Evolutionary conservation across 306 rosid species (phyloP).

Genomic region (Geum urbanum): DNA sequence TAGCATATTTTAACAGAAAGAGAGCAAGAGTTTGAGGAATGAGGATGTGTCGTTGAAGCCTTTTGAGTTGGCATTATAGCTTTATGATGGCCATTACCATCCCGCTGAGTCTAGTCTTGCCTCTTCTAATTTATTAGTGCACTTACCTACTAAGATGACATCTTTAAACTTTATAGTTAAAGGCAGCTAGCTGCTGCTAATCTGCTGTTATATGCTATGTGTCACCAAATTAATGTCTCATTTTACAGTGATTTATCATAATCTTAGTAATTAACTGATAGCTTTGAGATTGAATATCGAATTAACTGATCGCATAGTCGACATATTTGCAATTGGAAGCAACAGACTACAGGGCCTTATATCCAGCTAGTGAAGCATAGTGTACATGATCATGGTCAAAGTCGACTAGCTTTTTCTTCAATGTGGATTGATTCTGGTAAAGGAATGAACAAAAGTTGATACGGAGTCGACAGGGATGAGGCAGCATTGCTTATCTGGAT

Average conservation of each 20-base stretch:
- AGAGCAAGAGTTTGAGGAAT: neutral
- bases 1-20: neutral
- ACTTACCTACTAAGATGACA: neutral
- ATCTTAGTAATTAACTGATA: too few species aligned
- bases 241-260: too few species aligned
- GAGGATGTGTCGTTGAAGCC: conserved; percentile 35
- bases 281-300: too few species aligned
- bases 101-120: neutral
- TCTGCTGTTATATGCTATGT: neutral
- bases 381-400: neutral
- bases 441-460: neutral
- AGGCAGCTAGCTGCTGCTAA: neutral
- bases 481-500: conserved; percentile 11
- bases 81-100: conserved; percentile 33
- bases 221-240: neutral
- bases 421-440: neutral
- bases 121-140: conserved; percentile 11
- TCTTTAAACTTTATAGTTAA: neutral
- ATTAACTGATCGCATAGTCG: neutral
- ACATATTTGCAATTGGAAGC: conserved; percentile 5
- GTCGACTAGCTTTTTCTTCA: neutral
- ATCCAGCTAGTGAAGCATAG: neutral
- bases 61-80: conserved; percentile 43
- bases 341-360: neutral
- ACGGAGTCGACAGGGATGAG: neutral